Conservation (phyloP, 2,329 filamentous ascomycete species). For the Lojkania enalia region DNA sequence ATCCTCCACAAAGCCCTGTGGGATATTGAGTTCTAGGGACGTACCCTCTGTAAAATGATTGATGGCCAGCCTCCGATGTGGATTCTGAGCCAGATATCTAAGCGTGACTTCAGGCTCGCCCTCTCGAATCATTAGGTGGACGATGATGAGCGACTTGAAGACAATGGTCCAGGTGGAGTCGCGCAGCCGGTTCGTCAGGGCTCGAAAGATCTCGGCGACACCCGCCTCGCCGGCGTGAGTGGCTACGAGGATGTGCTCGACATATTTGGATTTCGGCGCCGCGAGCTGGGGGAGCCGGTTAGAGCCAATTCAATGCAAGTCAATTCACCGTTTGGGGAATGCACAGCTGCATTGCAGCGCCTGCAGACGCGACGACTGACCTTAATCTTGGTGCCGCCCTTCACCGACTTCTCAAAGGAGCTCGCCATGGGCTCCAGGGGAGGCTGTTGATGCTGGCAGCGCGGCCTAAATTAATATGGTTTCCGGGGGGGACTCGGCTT, state of each 20-base stretch:
- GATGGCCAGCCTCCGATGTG: slow-evolving; percentile 76
- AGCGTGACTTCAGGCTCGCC: slow-evolving; percentile 88
- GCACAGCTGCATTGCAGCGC: background rate
- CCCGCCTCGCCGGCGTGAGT: slow-evolving; percentile 94
- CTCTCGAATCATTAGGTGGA: slow-evolving; percentile 97
- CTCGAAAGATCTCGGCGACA: slow-evolving; percentile 93
- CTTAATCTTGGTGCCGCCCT: slow-evolving; percentile 98
- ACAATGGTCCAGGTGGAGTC: slow-evolving; percentile 99
- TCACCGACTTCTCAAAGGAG: slow-evolving; percentile 98
- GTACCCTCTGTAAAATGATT: slow-evolving; percentile 90
- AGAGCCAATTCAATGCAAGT: slow-evolving; percentile 21
- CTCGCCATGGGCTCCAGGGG: slow-evolving; percentile 64
- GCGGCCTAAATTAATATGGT: background rate
- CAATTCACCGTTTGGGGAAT: too few species aligned
- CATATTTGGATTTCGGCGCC: slow-evolving; percentile 97
- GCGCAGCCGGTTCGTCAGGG: slow-evolving; percentile 82
- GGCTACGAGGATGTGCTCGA: slow-evolving; percentile 94
- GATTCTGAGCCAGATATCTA: slow-evolving; percentile 78
- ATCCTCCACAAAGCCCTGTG: too few species aligned
- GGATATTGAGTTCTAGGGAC: too few species aligned
- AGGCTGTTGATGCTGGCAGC: slow-evolving; percentile 15
- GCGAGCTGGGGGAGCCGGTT: slow-evolving; percentile 66
- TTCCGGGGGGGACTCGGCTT: background rate
- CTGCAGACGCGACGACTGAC: slow-evolving; percentile 49
- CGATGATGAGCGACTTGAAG: slow-evolving; percentile 94